Conservation (phyloP, 2,329 filamentous ascomycete species). For the Hymenotorrendiella dingleyae region DNA sequence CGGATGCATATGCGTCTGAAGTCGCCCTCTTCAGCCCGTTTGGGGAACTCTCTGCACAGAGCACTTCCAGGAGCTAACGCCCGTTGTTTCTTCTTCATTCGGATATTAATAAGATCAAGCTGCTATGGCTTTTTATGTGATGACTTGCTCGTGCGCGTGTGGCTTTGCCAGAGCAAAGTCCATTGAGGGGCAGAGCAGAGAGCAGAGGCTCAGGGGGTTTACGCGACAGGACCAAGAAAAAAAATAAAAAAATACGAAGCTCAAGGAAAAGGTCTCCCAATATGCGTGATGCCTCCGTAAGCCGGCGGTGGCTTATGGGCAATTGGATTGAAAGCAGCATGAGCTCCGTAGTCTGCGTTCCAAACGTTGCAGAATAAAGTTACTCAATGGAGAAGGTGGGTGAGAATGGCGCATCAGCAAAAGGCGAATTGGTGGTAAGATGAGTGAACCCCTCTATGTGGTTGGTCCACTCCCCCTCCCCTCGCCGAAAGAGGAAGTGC, state of each 20-base stretch:
- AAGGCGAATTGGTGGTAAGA: neutral
- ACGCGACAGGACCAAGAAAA: neutral
- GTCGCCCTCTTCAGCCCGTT: conserved; percentile 1
- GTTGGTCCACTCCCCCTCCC: neutral
- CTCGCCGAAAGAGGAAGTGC: conserved; percentile 1
- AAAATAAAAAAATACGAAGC: too few species aligned
- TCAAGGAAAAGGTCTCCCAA: too few species aligned
- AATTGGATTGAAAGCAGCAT: too few species aligned
- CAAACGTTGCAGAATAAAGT: conserved; percentile 8
- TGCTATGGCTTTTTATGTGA: too few species aligned
- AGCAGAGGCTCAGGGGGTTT: too few species aligned
- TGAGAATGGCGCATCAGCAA: conserved; percentile 1
- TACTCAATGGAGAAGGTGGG: conserved; percentile 14
- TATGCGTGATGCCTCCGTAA: too few species aligned
- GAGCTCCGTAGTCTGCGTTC: too few species aligned
- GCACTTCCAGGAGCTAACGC: conserved; percentile 2
- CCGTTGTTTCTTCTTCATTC: conserved; percentile 10
- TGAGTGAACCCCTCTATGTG: neutral
- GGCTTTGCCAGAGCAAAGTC: too few species aligned
- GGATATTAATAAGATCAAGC: neutral
- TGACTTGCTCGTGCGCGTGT: too few species aligned
- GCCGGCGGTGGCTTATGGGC: too few species aligned
- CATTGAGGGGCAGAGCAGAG: too few species aligned
- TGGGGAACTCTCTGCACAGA: neutral
- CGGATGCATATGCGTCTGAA: conserved; percentile 9